Evolutionary conservation across 257 asterid species (phyloP), one percentile per base, ranked within the genome.

Genomic region (Salvia rosmarinus): DNA sequence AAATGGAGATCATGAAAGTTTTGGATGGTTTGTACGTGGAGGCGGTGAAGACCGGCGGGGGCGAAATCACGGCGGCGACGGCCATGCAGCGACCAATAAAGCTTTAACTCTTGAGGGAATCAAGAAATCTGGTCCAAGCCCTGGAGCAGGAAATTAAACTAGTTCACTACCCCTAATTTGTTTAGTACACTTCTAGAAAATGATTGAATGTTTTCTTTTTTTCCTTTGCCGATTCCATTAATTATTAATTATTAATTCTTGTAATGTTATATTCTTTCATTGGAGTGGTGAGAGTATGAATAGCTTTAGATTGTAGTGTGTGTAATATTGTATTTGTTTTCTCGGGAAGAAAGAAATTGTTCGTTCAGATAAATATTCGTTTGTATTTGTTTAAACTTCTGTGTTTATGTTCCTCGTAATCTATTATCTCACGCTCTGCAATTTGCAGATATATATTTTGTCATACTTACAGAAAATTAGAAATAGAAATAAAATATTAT

Each of bases 121-220:
- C 55, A 81, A 79, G 81, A 81, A 67, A 34, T 79, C 88, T 13
- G 83, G 83, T 40, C 88, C 88, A 0, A 81, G 86, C 67, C 81
- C 78, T 5, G 81, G 84, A 39, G 81, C 0, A 0, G 84, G 85
- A 61, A 9, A 39, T 39, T 39, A 9, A 39, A 82, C 70, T 82
- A 82, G 62, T 14, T 34, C 17, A 11, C 28, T 49, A 12, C 25
- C 34, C 20, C 20, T 68, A 5, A 21, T 3, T 8, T 39, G 8
- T 9, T 39, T 39, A 0, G 44, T 3, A 32, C 6, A 4, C 37
- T 46, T 19, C 65, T 69, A 14, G 9, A 47, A 49, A 63, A 40
- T 9, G 2, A 12, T 67, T 63, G 1, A 7, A 32, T 32, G 0
- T 23, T 9, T 10, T 51, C 0, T 17, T 37, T 13, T 7, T 35